Evolutionary conservation across 1,284 basidiomycete species (phyloP), one percentile per base, ranked within the genome.

Genomic region (Hypsizygus ulmarius): DNA sequence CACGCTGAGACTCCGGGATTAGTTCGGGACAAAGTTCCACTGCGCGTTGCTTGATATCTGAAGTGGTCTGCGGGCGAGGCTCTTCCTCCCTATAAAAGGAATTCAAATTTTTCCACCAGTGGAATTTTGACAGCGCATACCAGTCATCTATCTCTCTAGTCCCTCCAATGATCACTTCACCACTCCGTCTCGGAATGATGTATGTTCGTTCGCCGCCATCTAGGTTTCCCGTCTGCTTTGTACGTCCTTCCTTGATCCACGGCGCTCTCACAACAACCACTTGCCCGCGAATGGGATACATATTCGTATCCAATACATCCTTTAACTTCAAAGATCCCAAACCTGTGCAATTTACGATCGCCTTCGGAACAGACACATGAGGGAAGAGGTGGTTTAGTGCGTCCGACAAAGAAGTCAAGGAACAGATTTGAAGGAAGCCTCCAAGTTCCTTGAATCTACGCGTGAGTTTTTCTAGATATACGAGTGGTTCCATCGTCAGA

Each of bases 201-300:
- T 60, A 59, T 15, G 58, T 60, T 6, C 57, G 45, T 29, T 56
- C 52, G 0, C 56, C 55, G 3, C 53, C 49, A 16, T 47, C 45
- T 2, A 45, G 32, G n/a, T 45, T 49, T 14, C 47, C 53, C 2
- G 57, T 51, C 36, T 61, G 56, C 32, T 48, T 50, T 6, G 57
- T 60, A 8, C 54, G 49, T 7, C 56, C 57, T 27, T 57, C 52
- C n/a, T 52, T 57, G 8, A 60, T 43, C 59, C 56, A 62, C 1
- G 61, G 61, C 1, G 59, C 61, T 8, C 51, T 50, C 12, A 61
- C 34, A 5, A 59, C 51, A 2, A 62, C 42, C 5, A 56, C 53
- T 36, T 62, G 59, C 8, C 60, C 59, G 3, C 60, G 54, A 9
- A 62, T 46, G 9, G 60, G 58, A 39, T 56, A 54, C 47, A 62